phyloP scores from a whole-genome alignment of 768 basidiomycete species.

The Imleria badia region DNA sequence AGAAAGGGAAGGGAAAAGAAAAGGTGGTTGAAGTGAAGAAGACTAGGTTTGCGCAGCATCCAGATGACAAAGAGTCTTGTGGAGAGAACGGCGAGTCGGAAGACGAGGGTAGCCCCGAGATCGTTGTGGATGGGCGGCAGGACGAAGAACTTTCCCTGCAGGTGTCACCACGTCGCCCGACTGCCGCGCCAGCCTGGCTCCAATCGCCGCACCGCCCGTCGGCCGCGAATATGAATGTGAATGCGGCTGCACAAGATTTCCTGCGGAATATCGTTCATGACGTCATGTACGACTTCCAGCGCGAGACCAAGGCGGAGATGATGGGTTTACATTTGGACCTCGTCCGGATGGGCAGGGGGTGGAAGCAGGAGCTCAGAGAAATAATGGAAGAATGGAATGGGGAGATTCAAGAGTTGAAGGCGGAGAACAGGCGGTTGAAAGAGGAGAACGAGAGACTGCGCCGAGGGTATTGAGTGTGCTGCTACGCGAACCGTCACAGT shows the following conservation, averaged over 20 bases:
- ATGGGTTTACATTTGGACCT: conserved; percentile 73
- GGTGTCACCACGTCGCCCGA: conserved; percentile 53
- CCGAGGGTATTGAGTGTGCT: conserved; percentile 33
- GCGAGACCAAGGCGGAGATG: conserved; percentile 70
- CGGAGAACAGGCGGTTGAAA: conserved; percentile 52
- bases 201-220: conserved; percentile 39
- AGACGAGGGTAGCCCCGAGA: not conserved
- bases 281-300: conserved; percentile 71
- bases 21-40: conserved; percentile 34
- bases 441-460: conserved; percentile 67
- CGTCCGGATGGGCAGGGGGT: conserved; percentile 66
- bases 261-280: conserved; percentile 66
- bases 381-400: conserved; percentile 62
- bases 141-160: conserved; percentile 46
- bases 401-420: conserved; percentile 47
- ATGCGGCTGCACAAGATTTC: conserved; percentile 49
- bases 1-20: conserved; percentile 29
- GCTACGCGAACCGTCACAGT: not conserved
- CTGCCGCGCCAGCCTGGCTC: conserved; percentile 37
- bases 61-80: conserved; percentile 28
- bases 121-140: conserved; percentile 5
- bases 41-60: conserved; percentile 43
- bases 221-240: conserved; percentile 25
- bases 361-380: conserved; percentile 62
- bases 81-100: conserved; percentile 14